Evolutionary conservation across 1,284 basidiomycete genomes (phyloP), one percentile per base, ranked within the genome.

Genomic region (Cerioporus squamosus): DNA sequence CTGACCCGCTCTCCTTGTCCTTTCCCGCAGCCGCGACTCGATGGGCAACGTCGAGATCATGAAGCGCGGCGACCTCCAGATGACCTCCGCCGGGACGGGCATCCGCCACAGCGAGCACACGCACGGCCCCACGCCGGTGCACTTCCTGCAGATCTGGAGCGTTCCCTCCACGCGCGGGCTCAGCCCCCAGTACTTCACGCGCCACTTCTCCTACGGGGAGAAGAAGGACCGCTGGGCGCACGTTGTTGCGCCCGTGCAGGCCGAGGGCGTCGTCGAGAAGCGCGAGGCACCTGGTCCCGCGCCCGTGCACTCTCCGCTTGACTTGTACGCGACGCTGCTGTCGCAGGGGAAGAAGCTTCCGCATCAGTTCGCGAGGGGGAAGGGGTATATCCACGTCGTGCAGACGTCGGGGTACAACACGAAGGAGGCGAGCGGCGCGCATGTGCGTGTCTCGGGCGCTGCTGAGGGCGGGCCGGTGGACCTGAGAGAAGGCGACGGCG

Each of bases 121-220:
- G 2, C 73, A 89, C 64, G 87, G 87, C 33, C 52, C 70, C 5
- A 73, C 80, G 46, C 79, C 83, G 53, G 88, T 88, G 1, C 90
- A 96, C 73, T 95, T 96, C 78, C 80, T 95, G 10, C 90, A 94
- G 71, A 95, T 97, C 65, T 97, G 94, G 95, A 85, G 88, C 4
- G 45, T 85, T 0, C 94, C 95, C 1, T 78, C 77, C 67, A 68
- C 80, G 36, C 60, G 77, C 29, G 76, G 83, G 20, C 81, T 93
- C 14, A 73, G 74, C 33, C 93, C 94, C 0, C 82, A 84, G 53
- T 97, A 97, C 74, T 96, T 84, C 75, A 94, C 91, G 10, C 86
- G 92, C n/a, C 83, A 92, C 72, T 95, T 94, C 71, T 77, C 85
- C 17, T 93, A 95, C 69, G 87, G 79, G n/a, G 85, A 92, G 68